Evolutionary conservation across 257 asterid species (phyloP), one percentile per base, ranked within the genome.

Genomic region (Solanum etuberosum): DNA sequence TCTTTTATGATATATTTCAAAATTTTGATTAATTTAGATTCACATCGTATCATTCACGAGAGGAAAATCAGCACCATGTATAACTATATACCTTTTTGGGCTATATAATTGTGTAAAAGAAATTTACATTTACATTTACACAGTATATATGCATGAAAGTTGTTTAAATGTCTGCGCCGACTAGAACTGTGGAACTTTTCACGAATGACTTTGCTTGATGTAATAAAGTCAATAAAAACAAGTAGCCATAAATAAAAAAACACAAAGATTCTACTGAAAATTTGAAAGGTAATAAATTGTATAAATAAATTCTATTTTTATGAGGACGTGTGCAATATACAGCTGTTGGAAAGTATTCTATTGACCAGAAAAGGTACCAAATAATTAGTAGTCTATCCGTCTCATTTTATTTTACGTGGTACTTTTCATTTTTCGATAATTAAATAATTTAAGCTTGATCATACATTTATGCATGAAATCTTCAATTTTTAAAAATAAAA

Each of bases 11-110:
- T 12, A 1, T 27, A 3, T 0, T 67, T 67, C 2, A 13, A 31
- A 1, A 3, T 29, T 8, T 4, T 0, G 0, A 71, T 71, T 34
- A 32, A 71, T 32, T 71, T 71, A 2, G 0, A 9, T 71, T 32
- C 0, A 0, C 10, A 3, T 14, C 0, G 2, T 25, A 2, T 1
- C 1, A 5, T 65, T 27, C 3, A n/a, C 4, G 3, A 3, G 6
- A 29, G 3, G 0, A 68, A 68, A 27, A 29, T 68, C 2, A 5
- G 18, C 9, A 31, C 27, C 6, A 27, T 5, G 9, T 68, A 31
- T 21, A 15, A 27, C 35, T 29, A n/a, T n/a, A n/a, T n/a, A 68
- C 38, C 12, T 14, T 25, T 65, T 65, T 23, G 74, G 21, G 37
- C 1, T 5, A 67, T 67, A 31, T 70, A 31, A 70, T 18, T 31